These are phyloP conservation scores for Laguncularia racemosa DNA, from an alignment of 345 rosid species.

Conservation along the genomic window DNA sequence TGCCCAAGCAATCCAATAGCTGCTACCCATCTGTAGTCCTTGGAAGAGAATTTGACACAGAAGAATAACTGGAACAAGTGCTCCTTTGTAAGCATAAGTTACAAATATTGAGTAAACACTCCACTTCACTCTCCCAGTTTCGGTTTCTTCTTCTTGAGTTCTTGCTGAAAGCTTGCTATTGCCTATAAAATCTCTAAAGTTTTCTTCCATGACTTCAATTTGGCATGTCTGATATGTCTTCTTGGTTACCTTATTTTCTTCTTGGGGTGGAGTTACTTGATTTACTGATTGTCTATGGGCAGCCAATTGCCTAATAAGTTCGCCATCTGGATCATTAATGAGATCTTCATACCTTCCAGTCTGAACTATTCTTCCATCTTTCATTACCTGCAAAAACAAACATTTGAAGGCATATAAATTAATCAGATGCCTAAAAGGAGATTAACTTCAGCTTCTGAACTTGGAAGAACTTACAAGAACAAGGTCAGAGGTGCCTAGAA, in stretches of 20 bases:
- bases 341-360: slow-evolving; percentile 53
- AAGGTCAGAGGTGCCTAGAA: slow-evolving; percentile 52
- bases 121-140: slow-evolving; percentile 60
- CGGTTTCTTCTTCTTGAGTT: slow-evolving; percentile 36
- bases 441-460: neutral
- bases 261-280: slow-evolving; percentile 34
- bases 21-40: slow-evolving; percentile 61
- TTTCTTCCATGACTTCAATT: slow-evolving; percentile 39
- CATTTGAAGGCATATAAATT: neutral
- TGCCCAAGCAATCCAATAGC: slow-evolving; percentile 76
- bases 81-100: slow-evolving; percentile 24
- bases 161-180: slow-evolving; percentile 12
- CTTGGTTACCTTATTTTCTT: slow-evolving; percentile 6
- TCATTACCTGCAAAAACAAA: slow-evolving; percentile 37
- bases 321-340: slow-evolving; percentile 39
- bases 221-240: slow-evolving; percentile 18
- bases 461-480: slow-evolving; percentile 33
- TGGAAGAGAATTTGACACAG: slow-evolving; percentile 33
- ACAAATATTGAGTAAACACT: slow-evolving; percentile 49
- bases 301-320: slow-evolving; percentile 60
- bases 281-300: slow-evolving; percentile 56
- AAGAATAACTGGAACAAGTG: slow-evolving; percentile 17
- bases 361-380: slow-evolving; percentile 54
- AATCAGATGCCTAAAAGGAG: neutral
- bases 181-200: slow-evolving; percentile 10